Conservation (phyloP, 345 rosid genomes). For the Aquilaria sinensis region DNA sequence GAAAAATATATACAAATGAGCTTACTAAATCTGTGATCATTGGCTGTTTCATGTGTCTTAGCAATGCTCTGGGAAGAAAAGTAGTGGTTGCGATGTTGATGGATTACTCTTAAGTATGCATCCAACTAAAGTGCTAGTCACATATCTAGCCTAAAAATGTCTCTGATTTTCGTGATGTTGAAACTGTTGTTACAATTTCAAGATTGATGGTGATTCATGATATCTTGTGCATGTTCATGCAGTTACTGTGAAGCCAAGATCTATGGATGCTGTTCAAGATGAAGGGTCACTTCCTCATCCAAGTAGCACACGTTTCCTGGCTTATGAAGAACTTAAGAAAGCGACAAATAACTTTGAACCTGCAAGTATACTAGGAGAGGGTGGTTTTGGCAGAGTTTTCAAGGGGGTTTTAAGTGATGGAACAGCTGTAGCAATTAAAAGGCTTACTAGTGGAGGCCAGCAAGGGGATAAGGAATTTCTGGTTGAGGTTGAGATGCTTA, state of each 20-base stretch:
- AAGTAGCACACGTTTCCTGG: slow-evolving; percentile 75
- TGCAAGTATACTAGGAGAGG: slow-evolving; percentile 91
- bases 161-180: too few relatives aligned
- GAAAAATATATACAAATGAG: too few relatives aligned
- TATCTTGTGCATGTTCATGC: too few relatives aligned
- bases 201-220: too few relatives aligned
- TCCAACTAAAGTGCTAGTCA: too few relatives aligned
- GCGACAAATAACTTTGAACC: slow-evolving; percentile 91
- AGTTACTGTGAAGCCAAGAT: slow-evolving; percentile 55
- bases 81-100: too few relatives aligned
- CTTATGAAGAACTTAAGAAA: slow-evolving; percentile 92
- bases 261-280: slow-evolving; percentile 35
- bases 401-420: slow-evolving; percentile 97
- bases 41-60: too few relatives aligned
- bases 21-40: too few relatives aligned
- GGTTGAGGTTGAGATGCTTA: slow-evolving; percentile 99
- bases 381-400: slow-evolving; percentile 97
- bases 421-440: slow-evolving; percentile 96
- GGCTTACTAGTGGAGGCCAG: slow-evolving; percentile 85
- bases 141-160: too few relatives aligned
- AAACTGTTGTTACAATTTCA: too few relatives aligned
- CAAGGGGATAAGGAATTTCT: slow-evolving; percentile 96
- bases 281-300: slow-evolving; percentile 81
- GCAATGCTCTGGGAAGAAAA: too few relatives aligned
- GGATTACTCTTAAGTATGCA: too few relatives aligned